A percentile compares a stretch with the other conserved stretches of the same genome.
These are phyloP conservation scores for Claviceps humidiphila DNA, from an alignment of 2,329 filamentous ascomycete genomes.

Conservation along the genomic window DNA sequence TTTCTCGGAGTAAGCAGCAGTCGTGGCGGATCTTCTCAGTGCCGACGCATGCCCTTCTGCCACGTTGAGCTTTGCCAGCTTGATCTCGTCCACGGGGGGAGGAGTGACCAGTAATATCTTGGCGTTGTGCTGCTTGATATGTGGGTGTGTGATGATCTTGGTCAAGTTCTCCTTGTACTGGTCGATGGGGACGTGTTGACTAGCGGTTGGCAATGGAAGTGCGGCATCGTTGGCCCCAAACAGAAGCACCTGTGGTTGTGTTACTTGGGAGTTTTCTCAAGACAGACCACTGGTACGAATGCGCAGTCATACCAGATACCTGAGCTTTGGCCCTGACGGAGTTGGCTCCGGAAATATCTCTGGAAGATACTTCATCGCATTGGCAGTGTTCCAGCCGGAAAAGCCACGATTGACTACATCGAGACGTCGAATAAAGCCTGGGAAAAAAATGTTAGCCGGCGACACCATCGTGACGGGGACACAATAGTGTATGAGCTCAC, in stretches of 20 bases:
- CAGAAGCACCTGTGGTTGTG: slow-evolving; percentile 48
- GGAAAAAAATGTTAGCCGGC: background rate
- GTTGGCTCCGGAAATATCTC: slow-evolving; percentile 57
- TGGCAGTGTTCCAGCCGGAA: slow-evolving; percentile 70
- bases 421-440: slow-evolving; percentile 61
- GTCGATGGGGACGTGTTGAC: slow-evolving; percentile 67
- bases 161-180: slow-evolving; percentile 61
- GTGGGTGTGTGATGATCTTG: slow-evolving; percentile 58
- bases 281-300: background rate
- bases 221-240: slow-evolving; percentile 87
- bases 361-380: slow-evolving; percentile 57
- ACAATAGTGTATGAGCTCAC: slow-evolving; percentile 29
- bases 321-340: slow-evolving; percentile 42
- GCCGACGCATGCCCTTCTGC: slow-evolving; percentile 29
- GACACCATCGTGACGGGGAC: background rate
- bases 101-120: slow-evolving; percentile 69
- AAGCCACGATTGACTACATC: slow-evolving; percentile 86
- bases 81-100: slow-evolving; percentile 69
- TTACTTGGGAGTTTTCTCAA: background rate
- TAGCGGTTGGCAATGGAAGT: slow-evolving; percentile 44
- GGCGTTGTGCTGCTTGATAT: slow-evolving; percentile 54
- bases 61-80: slow-evolving; percentile 36
- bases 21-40: slow-evolving; percentile 33
- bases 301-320: slow-evolving; percentile 46
- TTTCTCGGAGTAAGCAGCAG: slow-evolving; percentile 43